phyloP scores from a whole-genome alignment of 2,329 filamentous ascomycete genomes.

The Lachnellula arida region DNA sequence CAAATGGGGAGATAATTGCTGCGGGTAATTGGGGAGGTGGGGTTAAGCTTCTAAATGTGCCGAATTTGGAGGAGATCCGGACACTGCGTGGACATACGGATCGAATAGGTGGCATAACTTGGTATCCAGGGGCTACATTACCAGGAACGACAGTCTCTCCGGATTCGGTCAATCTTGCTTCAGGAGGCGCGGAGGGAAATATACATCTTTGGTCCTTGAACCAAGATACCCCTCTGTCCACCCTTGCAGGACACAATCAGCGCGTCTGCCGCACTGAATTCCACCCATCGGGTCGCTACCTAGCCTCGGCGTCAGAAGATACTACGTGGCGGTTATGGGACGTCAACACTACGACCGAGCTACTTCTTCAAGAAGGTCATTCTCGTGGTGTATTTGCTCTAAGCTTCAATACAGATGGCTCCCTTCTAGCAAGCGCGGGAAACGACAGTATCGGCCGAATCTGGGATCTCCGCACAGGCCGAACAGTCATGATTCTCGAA shows the following conservation, averaged over 20 bases:
- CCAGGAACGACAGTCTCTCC: conserved; percentile 65
- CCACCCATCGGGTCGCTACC: conserved; percentile 83
- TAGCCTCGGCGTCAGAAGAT: conserved; percentile 92
- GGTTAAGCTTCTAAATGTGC: conserved; percentile 80
- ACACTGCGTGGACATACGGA: conserved; percentile 80
- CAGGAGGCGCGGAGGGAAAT: conserved; percentile 81
- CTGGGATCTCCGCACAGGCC: conserved; percentile 89
- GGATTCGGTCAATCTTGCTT: conserved; percentile 77
- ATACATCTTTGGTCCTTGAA: conserved; percentile 87
- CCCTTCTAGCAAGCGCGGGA: conserved; percentile 84
- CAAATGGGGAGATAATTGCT: conserved; percentile 76
- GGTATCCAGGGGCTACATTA: conserved; percentile 80
- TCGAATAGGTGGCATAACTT: conserved; percentile 84
- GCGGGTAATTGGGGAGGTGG: conserved; percentile 92
- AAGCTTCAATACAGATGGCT: conserved; percentile 86
- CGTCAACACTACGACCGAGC: conserved; percentile 75
- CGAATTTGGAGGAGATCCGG: conserved; percentile 71
- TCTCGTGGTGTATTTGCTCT: conserved; percentile 89
- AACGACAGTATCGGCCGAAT: conserved; percentile 91
- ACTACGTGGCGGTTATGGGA: conserved; percentile 98
- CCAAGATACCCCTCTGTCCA: conserved; percentile 79
- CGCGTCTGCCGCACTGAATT: conserved; percentile 92
- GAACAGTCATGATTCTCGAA: conserved; percentile 94
- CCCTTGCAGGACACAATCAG: conserved; percentile 75
- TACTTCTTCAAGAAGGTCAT: conserved; percentile 89